phyloP scores from a whole-genome alignment of 2,329 filamentous ascomycete genomes.

The Apiospora arundinis region DNA sequence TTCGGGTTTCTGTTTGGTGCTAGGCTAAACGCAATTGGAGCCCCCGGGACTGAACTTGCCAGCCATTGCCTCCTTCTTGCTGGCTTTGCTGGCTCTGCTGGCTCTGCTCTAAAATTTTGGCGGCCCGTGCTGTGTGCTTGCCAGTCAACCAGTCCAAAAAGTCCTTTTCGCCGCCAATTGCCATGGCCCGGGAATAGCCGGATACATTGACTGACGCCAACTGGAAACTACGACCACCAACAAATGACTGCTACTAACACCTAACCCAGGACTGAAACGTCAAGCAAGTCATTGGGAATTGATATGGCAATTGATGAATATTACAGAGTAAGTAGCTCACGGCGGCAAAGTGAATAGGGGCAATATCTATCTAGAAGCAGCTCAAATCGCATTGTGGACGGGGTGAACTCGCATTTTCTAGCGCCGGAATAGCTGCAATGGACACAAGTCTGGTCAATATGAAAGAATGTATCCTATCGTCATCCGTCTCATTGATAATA shows the following conservation, averaged over 20 bases:
- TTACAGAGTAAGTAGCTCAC: no score
- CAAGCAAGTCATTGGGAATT: not conserved
- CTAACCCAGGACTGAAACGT: not conserved
- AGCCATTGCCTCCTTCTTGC: not conserved
- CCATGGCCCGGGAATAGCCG: conserved; percentile 3
- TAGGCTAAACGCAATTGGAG: conserved; percentile 5
- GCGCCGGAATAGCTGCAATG: no score
- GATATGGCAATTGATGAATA: no score
- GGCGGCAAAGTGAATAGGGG: no score
- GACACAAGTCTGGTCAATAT: no score
- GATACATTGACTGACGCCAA: no score
- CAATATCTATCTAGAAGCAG: no score
- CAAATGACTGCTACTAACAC: not conserved
- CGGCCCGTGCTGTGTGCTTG: not conserved
- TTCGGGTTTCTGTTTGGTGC: not conserved
- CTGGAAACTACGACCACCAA: no score
- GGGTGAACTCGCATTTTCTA: no score
- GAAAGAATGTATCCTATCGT: not conserved
- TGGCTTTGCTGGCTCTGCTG: not conserved
- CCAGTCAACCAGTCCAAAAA: not conserved
- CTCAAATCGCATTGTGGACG: no score
- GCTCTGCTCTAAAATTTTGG: not conserved
- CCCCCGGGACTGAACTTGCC: not conserved
- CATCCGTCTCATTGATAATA: not conserved
- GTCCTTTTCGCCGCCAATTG: not conserved